A percentile compares a stretch with the other conserved stretches of the same genome.
Conservation (phyloP, 1,284 basidiomycete species). For the Tilletia setariae region DNA sequence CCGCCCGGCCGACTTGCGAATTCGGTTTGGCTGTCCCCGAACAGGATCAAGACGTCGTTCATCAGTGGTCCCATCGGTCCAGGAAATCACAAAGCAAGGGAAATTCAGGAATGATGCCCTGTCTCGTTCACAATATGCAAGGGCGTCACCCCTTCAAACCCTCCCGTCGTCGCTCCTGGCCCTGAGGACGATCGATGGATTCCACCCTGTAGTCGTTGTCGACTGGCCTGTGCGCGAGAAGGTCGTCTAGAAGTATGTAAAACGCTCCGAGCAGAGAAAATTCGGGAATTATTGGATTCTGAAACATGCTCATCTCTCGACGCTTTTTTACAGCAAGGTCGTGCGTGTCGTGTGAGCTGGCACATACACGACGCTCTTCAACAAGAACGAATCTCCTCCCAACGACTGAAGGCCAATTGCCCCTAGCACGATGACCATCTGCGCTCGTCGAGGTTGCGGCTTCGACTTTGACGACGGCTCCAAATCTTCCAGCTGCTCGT, state of each 20-base stretch:
- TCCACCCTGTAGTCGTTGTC: too few relatives aligned
- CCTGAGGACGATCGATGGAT: too few relatives aligned
- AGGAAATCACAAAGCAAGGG: too few relatives aligned
- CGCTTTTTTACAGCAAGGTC: too few relatives aligned
- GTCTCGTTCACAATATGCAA: too few relatives aligned
- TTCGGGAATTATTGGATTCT: not conserved
- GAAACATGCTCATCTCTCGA: too few relatives aligned
- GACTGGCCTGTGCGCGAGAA: not conserved
- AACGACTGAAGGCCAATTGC: not conserved
- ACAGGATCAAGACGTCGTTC: slow-evolving; percentile 1
- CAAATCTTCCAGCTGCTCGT: slow-evolving; percentile 29
- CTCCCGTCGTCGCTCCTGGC: too few relatives aligned
- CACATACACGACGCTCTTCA: not conserved
- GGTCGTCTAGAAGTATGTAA: not conserved
- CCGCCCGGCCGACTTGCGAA: slow-evolving; percentile 10
- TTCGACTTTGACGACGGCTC: slow-evolving; percentile 30
- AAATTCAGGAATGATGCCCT: too few relatives aligned
- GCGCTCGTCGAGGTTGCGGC: slow-evolving; percentile 50
- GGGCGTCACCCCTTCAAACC: too few relatives aligned
- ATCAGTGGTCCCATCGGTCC: not conserved
- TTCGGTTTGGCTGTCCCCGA: slow-evolving; percentile 11
- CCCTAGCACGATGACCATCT: slow-evolving; percentile 39
- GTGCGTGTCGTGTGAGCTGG: not conserved
- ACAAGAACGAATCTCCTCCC: not conserved
- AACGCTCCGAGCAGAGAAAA: slow-evolving; percentile 6